Base-by-base conservation (phyloP, 176 grass and related monocot species). In the Neostapfia colusana region DNA sequence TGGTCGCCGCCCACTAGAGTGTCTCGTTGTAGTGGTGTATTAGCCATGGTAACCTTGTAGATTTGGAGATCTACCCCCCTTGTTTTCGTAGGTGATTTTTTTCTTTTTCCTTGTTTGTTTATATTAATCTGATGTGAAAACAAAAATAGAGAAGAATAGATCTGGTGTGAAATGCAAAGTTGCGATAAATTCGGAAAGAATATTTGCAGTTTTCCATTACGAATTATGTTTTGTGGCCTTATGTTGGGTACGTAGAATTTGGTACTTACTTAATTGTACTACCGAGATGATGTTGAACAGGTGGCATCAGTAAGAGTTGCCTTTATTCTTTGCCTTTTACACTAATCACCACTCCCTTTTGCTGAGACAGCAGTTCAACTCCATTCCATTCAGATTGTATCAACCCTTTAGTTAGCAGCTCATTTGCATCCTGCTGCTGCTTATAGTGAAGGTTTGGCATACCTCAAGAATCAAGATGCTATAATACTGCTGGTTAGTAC, bases 1-100 rank as follows among this genome's bases (percentile, higher is more conserved):
- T 90, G 28, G 81, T 93, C 66, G 90, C 84, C 44, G 87, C 90
- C 4, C 90, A 93, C 75, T 93, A 85, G 83, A 53, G 6, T 25
- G 54, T 7, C 69, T 50, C 12, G 12, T 45, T 13, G 17, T 37
- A 11, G n/a, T 70, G 63, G 23, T 76, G 86, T 84, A 64, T 3
- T 69, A 63, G 44, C 43, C n/a, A 26, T 31, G n/a, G 2, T 63
- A 81, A 48, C 27, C 37, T 63, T 84, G 86, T 88, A 84, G 76
- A 88, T 84, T 39, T 46, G 42, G 17, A 64, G 84, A 82, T 78
- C 61, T 34, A 2, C 39, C 12, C 26, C 23, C 9, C 13, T 41
- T 76, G 16, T 39, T 63, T 46, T 17, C 9, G 6, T 83, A 68
- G 80, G 4, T 79, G n/a, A n/a, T 20, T 67, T 58, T 58, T 58